Conservation (phyloP, 768 basidiomycete species). For the Xerocomus brunneocitrinus region DNA sequence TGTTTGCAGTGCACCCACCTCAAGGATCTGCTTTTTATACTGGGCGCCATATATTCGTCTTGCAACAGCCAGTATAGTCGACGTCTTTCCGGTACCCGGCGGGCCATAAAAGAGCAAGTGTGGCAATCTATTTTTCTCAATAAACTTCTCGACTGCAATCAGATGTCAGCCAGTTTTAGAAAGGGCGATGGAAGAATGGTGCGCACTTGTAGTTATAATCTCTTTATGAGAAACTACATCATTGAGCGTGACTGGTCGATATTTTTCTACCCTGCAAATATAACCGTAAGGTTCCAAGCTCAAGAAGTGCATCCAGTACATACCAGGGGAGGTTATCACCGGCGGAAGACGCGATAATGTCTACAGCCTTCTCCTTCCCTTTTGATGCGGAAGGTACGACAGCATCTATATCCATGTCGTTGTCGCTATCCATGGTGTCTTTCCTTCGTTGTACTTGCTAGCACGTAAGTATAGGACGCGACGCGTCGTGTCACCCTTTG, state of each 20-base stretch:
- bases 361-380: constrained; percentile 66
- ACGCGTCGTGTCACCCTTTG: constrained; percentile 17
- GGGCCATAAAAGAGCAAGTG: constrained; percentile 97
- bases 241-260: constrained; percentile 83
- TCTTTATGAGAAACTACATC: constrained; percentile 97
- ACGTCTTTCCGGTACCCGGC: constrained; percentile 97
- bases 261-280: constrained; percentile 88
- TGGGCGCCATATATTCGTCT: constrained; percentile 86
- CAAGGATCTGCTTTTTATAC: constrained; percentile 89
- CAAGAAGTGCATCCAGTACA: constrained; percentile 17
- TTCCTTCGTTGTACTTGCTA: too few species aligned
- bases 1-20: constrained; percentile 45
- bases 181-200: neutral
- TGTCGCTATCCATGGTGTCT: constrained; percentile 36
- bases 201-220: constrained; percentile 85
- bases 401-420: constrained; percentile 45
- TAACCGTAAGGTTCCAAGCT: neutral
- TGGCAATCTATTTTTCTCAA: constrained; percentile 89
- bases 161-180: neutral
- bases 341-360: constrained; percentile 37
- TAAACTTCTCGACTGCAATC: constrained; percentile 86
- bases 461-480: constrained; percentile 6
- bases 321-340: constrained; percentile 84
- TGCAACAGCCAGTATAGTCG: constrained; percentile 93
- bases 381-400: constrained; percentile 37